Conservation (phyloP, 768 basidiomycete species). For the Boletus sensibilis region DNA sequence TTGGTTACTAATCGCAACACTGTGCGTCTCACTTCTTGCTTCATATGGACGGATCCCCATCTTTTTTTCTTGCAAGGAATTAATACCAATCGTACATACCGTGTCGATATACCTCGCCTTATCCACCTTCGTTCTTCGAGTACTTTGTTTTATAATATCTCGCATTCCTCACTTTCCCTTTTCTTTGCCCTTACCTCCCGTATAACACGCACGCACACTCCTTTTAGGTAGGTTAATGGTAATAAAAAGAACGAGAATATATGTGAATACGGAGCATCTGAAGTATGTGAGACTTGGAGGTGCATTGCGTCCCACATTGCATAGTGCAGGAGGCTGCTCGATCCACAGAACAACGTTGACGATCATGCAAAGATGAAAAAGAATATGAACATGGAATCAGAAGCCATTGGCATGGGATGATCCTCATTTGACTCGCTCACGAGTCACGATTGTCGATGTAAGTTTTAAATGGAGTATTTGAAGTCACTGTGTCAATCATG, state of each 20-base stretch:
- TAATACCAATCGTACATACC: slow-evolving; percentile 13
- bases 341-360: neutral
- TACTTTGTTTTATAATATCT: neutral
- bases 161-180: neutral
- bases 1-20: slow-evolving; percentile 1
- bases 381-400: too few species aligned
- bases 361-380: too few species aligned
- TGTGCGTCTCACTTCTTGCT: neutral
- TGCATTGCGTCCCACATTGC: neutral
- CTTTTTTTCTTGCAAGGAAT: slow-evolving; percentile 15
- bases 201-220: slow-evolving; percentile 3
- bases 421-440: too few species aligned
- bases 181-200: neutral
- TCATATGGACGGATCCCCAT: slow-evolving; percentile 4
- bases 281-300: neutral
- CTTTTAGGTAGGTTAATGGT: slow-evolving; percentile 2
- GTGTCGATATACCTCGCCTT: slow-evolving; percentile 3
- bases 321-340: neutral
- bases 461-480: too few species aligned
- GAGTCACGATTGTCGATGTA: too few species aligned
- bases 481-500: too few species aligned
- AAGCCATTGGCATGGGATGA: too few species aligned
- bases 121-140: neutral
- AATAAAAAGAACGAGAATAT: slow-evolving; percentile 3
- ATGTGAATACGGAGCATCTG: neutral